Conservation (phyloP, 371 early-diverging fungal genomes). For the Syncephalastrum monosporum region DNA sequence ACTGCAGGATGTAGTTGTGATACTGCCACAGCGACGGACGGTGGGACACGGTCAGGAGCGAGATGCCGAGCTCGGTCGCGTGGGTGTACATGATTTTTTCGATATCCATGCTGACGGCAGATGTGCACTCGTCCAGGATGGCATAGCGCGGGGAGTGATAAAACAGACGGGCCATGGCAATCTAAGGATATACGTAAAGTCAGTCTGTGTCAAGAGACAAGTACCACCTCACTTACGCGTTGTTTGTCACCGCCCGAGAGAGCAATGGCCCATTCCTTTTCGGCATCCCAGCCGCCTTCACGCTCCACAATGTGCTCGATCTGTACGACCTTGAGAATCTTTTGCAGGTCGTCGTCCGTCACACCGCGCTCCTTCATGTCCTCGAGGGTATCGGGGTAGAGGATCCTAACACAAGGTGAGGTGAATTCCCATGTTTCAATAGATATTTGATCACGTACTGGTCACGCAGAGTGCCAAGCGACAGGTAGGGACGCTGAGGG, state of each 20-base stretch:
- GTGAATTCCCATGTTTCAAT: background rate
- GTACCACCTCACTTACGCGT: conserved; percentile 48
- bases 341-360: conserved; percentile 68
- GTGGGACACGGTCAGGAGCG: conserved; percentile 87
- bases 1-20: conserved; percentile 83
- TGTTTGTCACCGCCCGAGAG: conserved; percentile 88
- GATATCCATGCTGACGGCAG: conserved; percentile 88
- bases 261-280: conserved; percentile 83
- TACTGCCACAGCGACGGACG: conserved; percentile 87
- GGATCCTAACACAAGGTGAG: conserved; percentile 46
- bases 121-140: conserved; percentile 90
- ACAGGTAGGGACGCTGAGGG: conserved; percentile 95
- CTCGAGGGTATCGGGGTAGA: conserved; percentile 78
- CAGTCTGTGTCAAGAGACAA: background rate
- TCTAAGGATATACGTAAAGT: conserved; percentile 30
- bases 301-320: conserved; percentile 77
- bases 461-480: conserved; percentile 92
- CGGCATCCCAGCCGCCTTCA: conserved; percentile 88
- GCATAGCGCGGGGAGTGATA: conserved; percentile 91
- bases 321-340: conserved; percentile 76
- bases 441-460: conserved; percentile 51
- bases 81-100: conserved; percentile 90
- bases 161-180: conserved; percentile 89
- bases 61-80: conserved; percentile 81
- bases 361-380: conserved; percentile 65